A percentile compares a stretch with the other conserved stretches of the same genome.
phyloP scores from a whole-genome alignment of 1,284 basidiomycete genomes.

The Cerrena zonata region DNA sequence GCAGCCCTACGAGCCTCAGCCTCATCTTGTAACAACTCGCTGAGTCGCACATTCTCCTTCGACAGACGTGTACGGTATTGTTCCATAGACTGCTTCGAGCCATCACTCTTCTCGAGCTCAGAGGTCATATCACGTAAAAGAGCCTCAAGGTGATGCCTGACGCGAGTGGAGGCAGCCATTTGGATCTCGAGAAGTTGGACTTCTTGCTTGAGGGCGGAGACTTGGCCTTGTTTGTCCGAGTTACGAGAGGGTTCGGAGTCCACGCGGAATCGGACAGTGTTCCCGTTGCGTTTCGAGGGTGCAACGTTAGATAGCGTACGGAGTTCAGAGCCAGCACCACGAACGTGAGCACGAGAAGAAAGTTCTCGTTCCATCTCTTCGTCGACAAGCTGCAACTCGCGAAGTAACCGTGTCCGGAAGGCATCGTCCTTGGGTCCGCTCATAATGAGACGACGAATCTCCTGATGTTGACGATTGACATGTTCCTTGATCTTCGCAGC shows the following conservation, averaged over 20 bases:
- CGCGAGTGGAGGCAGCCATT: constrained; percentile 63
- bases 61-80: constrained; percentile 51
- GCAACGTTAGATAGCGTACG: constrained; percentile 37
- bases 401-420: constrained; percentile 62
- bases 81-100: constrained; percentile 59
- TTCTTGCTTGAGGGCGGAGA: constrained; percentile 56
- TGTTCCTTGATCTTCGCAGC: constrained; percentile 55
- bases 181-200: constrained; percentile 65
- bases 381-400: constrained; percentile 63
- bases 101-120: constrained; percentile 62
- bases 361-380: constrained; percentile 59
- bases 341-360: constrained; percentile 26
- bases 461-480: constrained; percentile 64
- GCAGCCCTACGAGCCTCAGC: constrained; percentile 56
- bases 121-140: constrained; percentile 57
- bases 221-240: constrained; percentile 41
- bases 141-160: constrained; percentile 60
- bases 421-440: constrained; percentile 53
- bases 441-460: constrained; percentile 62
- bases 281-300: constrained; percentile 41
- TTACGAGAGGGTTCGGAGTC: constrained; percentile 37
- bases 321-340: constrained; percentile 25
- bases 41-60: constrained; percentile 53
- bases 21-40: constrained; percentile 59
- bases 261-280: constrained; percentile 29